phyloP scores from a whole-genome alignment of 208 protist species.

The Crithidia bombi region DNA sequence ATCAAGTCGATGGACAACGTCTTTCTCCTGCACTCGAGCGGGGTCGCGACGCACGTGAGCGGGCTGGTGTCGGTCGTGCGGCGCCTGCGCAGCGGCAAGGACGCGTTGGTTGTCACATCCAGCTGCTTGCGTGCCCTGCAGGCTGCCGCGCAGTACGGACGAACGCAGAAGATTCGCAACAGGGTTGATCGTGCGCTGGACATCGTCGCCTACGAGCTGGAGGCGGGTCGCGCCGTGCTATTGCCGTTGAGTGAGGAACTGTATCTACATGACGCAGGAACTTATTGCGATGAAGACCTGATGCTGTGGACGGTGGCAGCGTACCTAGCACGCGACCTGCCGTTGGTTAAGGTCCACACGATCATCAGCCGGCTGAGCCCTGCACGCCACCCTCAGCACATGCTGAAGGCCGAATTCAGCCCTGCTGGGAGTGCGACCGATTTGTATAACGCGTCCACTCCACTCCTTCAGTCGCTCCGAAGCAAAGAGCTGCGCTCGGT shows the following conservation, averaged over 20 bases:
- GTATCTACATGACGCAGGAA: slow-evolving; percentile 76
- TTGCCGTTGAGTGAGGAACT: slow-evolving; percentile 82
- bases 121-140: slow-evolving; percentile 64
- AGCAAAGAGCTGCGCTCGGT: slow-evolving; percentile 75
- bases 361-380: slow-evolving; percentile 54
- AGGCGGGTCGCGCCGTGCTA: slow-evolving; percentile 63
- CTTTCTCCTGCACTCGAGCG: slow-evolving; percentile 79
- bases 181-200: slow-evolving; percentile 53
- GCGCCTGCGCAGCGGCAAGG: slow-evolving; percentile 76
- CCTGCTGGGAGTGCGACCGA: slow-evolving; percentile 40
- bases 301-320: slow-evolving; percentile 88
- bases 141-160: slow-evolving; percentile 36
- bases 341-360: slow-evolving; percentile 79
- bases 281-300: slow-evolving; percentile 88
- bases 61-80: slow-evolving; percentile 57
- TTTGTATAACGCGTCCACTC: slow-evolving; percentile 59
- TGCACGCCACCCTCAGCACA: slow-evolving; percentile 69
- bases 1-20: slow-evolving; percentile 71
- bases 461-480: slow-evolving; percentile 61
- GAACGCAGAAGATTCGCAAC: slow-evolving; percentile 33
- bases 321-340: slow-evolving; percentile 76
- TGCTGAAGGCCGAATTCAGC: slow-evolving; percentile 69
- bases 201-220: slow-evolving; percentile 76
- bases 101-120: slow-evolving; percentile 69
- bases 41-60: slow-evolving; percentile 47